Evolutionary conservation across 2,329 filamentous ascomycete genomes (phyloP).

Genomic region (Nemania serpens): DNA sequence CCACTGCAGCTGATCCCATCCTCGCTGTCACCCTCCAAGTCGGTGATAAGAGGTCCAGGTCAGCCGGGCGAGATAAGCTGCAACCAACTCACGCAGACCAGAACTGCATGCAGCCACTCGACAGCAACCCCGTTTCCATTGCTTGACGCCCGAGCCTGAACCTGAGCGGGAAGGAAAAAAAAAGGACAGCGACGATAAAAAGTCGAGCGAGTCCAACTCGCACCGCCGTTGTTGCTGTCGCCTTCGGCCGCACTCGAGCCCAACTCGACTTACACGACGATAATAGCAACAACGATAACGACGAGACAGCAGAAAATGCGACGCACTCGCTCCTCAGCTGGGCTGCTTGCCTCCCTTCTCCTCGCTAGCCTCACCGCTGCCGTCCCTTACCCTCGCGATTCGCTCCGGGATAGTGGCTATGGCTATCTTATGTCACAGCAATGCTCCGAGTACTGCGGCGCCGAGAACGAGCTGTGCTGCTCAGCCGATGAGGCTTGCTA

Average conservation of each 20-base stretch:
- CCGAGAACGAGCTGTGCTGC: slow-evolving; percentile 62
- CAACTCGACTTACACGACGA: slow-evolving; percentile 22
- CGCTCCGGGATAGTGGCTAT: slow-evolving; percentile 53
- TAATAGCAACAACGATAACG: not conserved
- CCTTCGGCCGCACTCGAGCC: slow-evolving; percentile 27
- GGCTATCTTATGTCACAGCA: slow-evolving; percentile 55
- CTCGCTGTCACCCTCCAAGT: slow-evolving; percentile 2
- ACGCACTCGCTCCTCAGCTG: slow-evolving; percentile 34
- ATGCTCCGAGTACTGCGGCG: slow-evolving; percentile 60
- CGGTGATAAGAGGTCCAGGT: slow-evolving; percentile 22
- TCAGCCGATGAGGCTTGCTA: slow-evolving; percentile 53
- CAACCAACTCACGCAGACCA: slow-evolving; percentile 16
- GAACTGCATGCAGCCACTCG: slow-evolving; percentile 19
- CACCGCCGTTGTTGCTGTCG: slow-evolving; percentile 12
- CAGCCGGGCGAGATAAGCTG: slow-evolving; percentile 16
- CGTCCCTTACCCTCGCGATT: slow-evolving; percentile 56
- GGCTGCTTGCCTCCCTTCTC: slow-evolving; percentile 45
- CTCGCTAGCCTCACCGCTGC: slow-evolving; percentile 48
- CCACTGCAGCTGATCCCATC: not conserved
- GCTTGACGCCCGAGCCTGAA: not conserved
- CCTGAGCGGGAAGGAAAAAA: not conserved
- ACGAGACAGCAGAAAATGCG: slow-evolving; percentile 42
- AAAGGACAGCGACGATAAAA: slow-evolving; percentile 14
- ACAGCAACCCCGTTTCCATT: slow-evolving; percentile 8
- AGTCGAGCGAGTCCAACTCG: slow-evolving; percentile 18